These are phyloP conservation scores for Fusarium anguioides DNA, from an alignment of 2,329 filamentous ascomycete genomes.

Conservation along the genomic window DNA sequence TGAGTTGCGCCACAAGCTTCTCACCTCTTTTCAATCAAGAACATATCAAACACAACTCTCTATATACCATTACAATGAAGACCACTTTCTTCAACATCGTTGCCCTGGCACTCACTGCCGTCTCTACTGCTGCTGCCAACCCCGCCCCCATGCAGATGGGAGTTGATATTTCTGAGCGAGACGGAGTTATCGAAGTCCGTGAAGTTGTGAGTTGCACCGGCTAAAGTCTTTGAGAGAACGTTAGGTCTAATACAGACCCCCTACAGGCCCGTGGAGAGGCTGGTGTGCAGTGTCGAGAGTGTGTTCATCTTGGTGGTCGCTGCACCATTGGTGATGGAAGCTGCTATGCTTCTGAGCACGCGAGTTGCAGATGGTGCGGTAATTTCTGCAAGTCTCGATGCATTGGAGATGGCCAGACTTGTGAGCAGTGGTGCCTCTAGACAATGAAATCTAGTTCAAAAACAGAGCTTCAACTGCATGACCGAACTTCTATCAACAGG, in stretches of 20 bases:
- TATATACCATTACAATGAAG: background rate
- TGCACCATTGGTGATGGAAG: background rate
- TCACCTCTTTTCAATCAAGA: background rate
- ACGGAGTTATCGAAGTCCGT: background rate
- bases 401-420: background rate
- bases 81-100: background rate
- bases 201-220: background rate
- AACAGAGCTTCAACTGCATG: too few species aligned
- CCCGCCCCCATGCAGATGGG: background rate
- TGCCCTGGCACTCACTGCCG: background rate
- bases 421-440: background rate
- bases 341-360: background rate
- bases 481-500: too few species aligned
- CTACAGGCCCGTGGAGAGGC: background rate
- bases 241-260: rapidly evolving
- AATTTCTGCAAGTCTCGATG: background rate
- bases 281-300: background rate
- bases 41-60: background rate
- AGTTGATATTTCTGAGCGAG: background rate
- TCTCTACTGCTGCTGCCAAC: background rate
- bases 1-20: background rate
- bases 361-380: background rate
- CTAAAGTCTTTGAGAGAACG: background rate
- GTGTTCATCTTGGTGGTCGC: background rate
- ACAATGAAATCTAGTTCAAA: too few species aligned